Percentiles rank a stretch among this genome's conserved stretches.
These are phyloP conservation scores for Schoenoplectus tabernaemontani DNA, from an alignment of 202 grass and related monocot genomes.

Conservation along the genomic window DNA sequence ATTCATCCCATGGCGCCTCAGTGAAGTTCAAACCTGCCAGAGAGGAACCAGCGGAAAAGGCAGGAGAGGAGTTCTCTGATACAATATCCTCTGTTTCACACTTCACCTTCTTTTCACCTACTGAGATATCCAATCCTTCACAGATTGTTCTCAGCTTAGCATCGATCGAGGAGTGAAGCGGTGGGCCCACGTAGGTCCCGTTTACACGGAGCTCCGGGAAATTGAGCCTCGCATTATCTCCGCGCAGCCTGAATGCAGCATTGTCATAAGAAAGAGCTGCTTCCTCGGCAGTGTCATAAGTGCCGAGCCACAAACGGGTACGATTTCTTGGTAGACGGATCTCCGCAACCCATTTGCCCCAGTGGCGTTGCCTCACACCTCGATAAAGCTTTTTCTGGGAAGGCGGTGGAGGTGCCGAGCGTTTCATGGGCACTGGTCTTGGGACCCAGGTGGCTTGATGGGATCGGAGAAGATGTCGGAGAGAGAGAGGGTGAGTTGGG, in stretches of 20 bases:
- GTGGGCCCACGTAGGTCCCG: conserved; percentile 40
- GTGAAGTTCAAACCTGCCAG: conserved; percentile 51
- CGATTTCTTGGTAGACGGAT: conserved; percentile 91
- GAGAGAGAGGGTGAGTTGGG: conserved; percentile 24
- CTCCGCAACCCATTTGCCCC: conserved; percentile 98
- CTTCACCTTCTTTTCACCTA: conserved; percentile 30
- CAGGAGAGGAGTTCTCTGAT: conserved; percentile 33
- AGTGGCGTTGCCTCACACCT: conserved; percentile 89
- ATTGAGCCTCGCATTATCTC: conserved; percentile 79
- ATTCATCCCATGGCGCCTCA: conserved; percentile 84
- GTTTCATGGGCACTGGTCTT: conserved; percentile 50
- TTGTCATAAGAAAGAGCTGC: conserved; percentile 80
- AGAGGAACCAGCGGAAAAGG: conserved; percentile 27
- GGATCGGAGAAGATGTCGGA: background rate
- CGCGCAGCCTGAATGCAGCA: conserved; percentile 74
- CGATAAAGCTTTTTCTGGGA: conserved; percentile 57
- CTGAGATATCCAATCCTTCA: conserved; percentile 30
- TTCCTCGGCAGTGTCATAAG: conserved; percentile 85
- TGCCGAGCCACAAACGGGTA: conserved; percentile 91
- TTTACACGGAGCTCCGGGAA: conserved; percentile 66
- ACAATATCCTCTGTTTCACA: conserved; percentile 37
- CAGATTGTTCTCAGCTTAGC: conserved; percentile 79
- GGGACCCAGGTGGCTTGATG: conserved; percentile 2
- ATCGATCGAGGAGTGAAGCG: conserved; percentile 63
- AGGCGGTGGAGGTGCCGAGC: conserved; percentile 12